phyloP scores from a whole-genome alignment of 176 grass and related monocot genomes.

The Aegilops speltoides region DNA sequence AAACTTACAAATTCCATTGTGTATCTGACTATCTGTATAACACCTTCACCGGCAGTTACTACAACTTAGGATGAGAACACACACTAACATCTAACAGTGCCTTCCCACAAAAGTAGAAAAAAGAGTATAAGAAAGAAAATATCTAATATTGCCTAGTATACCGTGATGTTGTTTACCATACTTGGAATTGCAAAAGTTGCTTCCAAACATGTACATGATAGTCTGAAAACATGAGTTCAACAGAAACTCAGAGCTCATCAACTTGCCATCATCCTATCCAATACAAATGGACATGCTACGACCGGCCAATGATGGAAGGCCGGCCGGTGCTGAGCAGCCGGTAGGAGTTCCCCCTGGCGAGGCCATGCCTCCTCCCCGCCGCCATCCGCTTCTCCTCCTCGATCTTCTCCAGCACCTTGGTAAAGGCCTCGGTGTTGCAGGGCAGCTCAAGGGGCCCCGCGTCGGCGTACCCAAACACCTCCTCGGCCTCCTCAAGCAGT shows the following conservation, averaged over 20 bases:
- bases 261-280: background rate
- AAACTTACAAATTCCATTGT: background rate
- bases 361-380: background rate
- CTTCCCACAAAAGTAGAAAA: background rate
- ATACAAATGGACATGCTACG: background rate
- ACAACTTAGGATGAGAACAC: background rate
- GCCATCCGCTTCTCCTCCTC: slow-evolving; percentile 34
- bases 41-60: background rate
- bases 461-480: slow-evolving; percentile 31
- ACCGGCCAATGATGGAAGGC: background rate
- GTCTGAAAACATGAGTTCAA: background rate
- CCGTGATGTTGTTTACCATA: background rate
- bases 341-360: slow-evolving; percentile 17
- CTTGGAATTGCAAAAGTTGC: background rate
- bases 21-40: background rate
- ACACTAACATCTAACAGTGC: background rate
- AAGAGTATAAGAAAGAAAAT: background rate
- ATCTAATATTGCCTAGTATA: background rate
- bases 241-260: background rate
- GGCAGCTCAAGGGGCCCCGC: slow-evolving; percentile 51
- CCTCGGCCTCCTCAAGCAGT: slow-evolving; percentile 63
- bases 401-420: slow-evolving; percentile 35
- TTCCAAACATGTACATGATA: background rate
- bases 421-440: slow-evolving; percentile 37
- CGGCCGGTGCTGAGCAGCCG: slow-evolving; percentile 16